A percentile compares a stretch with the other conserved stretches of the same genome.
Evolutionary conservation across 2,329 filamentous ascomycete species (phyloP).

Genomic region (Lachnum nothofagi): DNA sequence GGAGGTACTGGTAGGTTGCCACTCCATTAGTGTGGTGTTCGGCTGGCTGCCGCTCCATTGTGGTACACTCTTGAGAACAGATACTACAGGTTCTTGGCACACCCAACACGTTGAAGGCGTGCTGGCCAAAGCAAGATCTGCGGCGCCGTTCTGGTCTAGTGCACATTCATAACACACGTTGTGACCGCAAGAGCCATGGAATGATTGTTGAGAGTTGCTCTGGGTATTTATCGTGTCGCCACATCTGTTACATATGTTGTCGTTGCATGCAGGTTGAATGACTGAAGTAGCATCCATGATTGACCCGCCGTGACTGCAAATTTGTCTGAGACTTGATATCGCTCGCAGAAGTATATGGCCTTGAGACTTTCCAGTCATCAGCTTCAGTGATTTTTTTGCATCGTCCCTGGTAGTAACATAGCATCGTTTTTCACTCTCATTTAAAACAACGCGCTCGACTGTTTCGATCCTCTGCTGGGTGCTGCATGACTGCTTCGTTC

Average conservation of each 20-base stretch:
- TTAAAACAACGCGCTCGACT: no score
- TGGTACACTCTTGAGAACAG: neutral
- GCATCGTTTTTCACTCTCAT: no score
- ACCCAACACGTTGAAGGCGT: neutral
- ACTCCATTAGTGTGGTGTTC: neutral
- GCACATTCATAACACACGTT: slow-evolving; percentile 1
- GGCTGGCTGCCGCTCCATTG: neutral
- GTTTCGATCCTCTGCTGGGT: no score
- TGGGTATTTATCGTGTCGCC: neutral
- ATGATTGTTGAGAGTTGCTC: neutral
- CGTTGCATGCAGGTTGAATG: no score
- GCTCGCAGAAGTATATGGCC: neutral
- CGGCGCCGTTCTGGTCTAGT: neutral
- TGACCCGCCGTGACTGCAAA: neutral
- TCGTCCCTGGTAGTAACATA: neutral
- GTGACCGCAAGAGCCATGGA: slow-evolving; percentile 1
- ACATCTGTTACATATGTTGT: neutral
- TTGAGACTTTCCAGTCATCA: neutral
- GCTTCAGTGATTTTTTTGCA: neutral
- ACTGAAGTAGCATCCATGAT: neutral
- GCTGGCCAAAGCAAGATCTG: neutral
- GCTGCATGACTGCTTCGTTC: neutral
- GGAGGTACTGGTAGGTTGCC: no score
- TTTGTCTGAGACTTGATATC: neutral
- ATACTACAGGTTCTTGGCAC: slow-evolving; percentile 3